These are phyloP conservation scores for Triticum timopheevii DNA, from an alignment of 176 grass and related monocot genomes.

Conservation along the genomic window DNA sequence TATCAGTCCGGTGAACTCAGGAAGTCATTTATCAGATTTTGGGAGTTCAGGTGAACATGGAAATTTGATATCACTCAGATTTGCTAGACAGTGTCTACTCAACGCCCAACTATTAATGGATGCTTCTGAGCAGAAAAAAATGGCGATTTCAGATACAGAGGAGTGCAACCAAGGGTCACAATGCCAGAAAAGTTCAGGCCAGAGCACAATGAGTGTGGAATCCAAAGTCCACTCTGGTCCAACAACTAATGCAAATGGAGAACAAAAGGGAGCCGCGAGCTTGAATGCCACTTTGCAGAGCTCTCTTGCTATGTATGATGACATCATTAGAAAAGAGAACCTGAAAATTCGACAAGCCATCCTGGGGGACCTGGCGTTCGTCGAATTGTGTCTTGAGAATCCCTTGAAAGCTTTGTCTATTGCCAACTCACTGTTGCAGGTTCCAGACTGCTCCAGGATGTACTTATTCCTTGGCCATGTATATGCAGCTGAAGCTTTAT, in stretches of 20 bases:
- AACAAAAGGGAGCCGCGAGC: conserved; percentile 41
- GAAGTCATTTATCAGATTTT: conserved; percentile 35
- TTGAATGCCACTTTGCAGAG: conserved; percentile 61
- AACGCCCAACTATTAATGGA: conserved; percentile 70
- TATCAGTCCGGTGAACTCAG: conserved; percentile 42
- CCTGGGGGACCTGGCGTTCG: conserved; percentile 69
- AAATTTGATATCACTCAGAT: conserved; percentile 60
- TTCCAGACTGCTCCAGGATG: conserved; percentile 73
- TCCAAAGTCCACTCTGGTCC: conserved; percentile 43
- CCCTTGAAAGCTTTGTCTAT: conserved; percentile 67
- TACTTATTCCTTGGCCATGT: conserved; percentile 70
- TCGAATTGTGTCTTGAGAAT: conserved; percentile 82
- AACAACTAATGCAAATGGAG: conserved; percentile 54
- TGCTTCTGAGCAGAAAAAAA: conserved; percentile 33
- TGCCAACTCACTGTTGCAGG: conserved; percentile 52
- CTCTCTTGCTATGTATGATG: conserved; percentile 58
- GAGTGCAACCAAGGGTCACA: conserved; percentile 38
- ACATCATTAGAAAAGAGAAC: conserved; percentile 70
- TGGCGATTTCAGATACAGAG: conserved; percentile 27
- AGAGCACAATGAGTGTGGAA: conserved; percentile 42
- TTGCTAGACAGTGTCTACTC: conserved; percentile 68
- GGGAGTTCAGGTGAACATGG: conserved; percentile 35
- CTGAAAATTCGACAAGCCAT: conserved; percentile 67
- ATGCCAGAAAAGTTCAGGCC: conserved; percentile 38
- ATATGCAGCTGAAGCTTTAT: conserved; percentile 84